Base-by-base conservation (phyloP, 192 early-diverging fungal genomes). In the Oehlia diaphana region DNA sequence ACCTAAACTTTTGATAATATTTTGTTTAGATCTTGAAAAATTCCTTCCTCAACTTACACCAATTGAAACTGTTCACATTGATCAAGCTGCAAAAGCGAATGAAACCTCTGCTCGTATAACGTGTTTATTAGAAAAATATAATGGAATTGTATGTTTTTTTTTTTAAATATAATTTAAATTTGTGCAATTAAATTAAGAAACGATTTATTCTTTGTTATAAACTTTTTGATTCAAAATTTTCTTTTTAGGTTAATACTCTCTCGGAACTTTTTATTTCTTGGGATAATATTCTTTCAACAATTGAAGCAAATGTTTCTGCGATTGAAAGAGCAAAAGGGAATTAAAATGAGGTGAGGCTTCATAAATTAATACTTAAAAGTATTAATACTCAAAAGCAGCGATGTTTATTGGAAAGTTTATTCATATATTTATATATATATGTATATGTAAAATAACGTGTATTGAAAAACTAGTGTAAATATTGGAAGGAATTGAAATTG, bases 181-280 rank as follows among this genome's bases (percentile, higher is more conserved):
- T 12, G 16, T 13, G 6, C n/a, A 61, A 12, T 13, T 58, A 64
- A 31, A 72, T 47, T 9, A 44, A 44, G 16, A 53, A 7, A 9
- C 1, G 8, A n/a, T 21, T 19, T 47, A 37, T 44, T 44, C 31
- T 63, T 21, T 75, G 4, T 23, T 19, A 31, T 44, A 64, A 16
- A 14, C 19, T 33, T 5, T n/a, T 77, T 49, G 35, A 77, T 44
- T 2, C 19, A 23, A 44, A 9, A 67, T 39, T 33, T 58, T 53
- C 23, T 42, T 50, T 28, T 70, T 78, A 86, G 86, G 74, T 87
- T 35, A 84, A 87, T 42, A 87, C 84, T 9, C 70, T 87, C 33
- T 87, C 86, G 16, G 86, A 87, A 37, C 85, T 87, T 68, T 87
- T 87, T 63, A 87, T 87, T 69, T 76, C 82, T 9, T 87, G 86